Evolutionary conservation across 768 basidiomycete genomes (phyloP), one percentile per base, ranked within the genome.

Genomic region (Mrakia gelida): DNA sequence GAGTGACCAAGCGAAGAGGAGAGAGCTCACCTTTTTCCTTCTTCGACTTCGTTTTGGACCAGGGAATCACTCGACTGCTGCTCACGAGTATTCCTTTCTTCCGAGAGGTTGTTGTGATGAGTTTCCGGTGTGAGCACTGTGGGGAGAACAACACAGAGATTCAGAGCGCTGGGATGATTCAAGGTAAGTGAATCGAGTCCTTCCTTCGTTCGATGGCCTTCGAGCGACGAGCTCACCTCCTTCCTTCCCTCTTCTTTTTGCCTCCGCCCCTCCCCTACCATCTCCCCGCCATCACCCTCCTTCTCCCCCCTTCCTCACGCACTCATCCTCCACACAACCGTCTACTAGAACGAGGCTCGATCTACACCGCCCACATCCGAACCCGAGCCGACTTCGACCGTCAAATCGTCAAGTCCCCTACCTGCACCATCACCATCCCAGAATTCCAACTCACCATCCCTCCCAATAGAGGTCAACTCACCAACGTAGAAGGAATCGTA

Each of bases 81-180:
- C 86, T 99, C 71, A 98, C 95, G 0, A 90, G 91, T 3, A 99
- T 99, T 71, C 97, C 97, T 0, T 98, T 90, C 87, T 98, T 98
- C 87, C 87, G 89, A 65, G 93, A 99, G 84, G 91, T 98, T 73
- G 92, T 99, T 80, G 89, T 98, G 79, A 94, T 96, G 90, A 95
- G 94, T 56, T 99, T 99, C 86, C 89, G 91, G 76, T 99, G 97
- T 83, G 93, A 96, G 77, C 91, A 94, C 82, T 99, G 97, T 81
- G 95, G 94, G 13, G 85, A 87, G 80, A 84, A 87, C 59, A 98
- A 99, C 85, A 99, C 96, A 83, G 96, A 98, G 85, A 91, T 96
- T 65, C 94, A 98, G 82, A 89, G 92, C 11, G 97, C 97, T 0
- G 92, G 92, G 9, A 84, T 87, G 72, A 95, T 96, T 75, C 88